A percentile compares a stretch with the other conserved stretches of the same genome.
Conservation (phyloP, 768 basidiomycete genomes). For the Galerina sulciceps region DNA sequence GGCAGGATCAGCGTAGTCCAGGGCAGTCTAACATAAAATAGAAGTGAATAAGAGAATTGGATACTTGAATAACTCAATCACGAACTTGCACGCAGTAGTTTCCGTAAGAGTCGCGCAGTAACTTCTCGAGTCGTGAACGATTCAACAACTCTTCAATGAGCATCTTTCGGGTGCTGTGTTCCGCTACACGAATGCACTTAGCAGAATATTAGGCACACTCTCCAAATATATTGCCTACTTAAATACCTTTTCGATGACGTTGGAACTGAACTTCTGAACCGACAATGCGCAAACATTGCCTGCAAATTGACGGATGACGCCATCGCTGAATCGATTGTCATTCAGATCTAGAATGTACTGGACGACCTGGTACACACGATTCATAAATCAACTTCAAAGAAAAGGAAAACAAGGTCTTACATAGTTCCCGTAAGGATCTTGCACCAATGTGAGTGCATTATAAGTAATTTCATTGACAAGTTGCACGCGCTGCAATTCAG, state of each 20-base stretch:
- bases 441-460: constrained; percentile 95
- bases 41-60: background rate
- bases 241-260: constrained; percentile 93
- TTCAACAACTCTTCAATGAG: constrained; percentile 95
- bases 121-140: constrained; percentile 91
- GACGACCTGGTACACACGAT: constrained; percentile 63
- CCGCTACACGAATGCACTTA: constrained; percentile 90
- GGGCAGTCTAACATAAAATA: constrained; percentile 70
- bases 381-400: background rate
- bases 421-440: constrained; percentile 96
- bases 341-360: constrained; percentile 99
- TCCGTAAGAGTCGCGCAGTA: constrained; percentile 94
- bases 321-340: constrained; percentile 98
- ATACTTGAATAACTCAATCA: constrained; percentile 1
- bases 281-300: constrained; percentile 98
- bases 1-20: constrained; percentile 95
- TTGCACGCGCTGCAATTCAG: constrained; percentile 92
- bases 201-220: background rate
- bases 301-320: constrained; percentile 94
- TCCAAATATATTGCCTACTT: background rate
- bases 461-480: constrained; percentile 99
- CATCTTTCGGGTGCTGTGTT: constrained; percentile 91
- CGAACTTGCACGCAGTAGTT: constrained; percentile 92
- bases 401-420: constrained; percentile 43
- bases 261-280: constrained; percentile 99